Evolutionary conservation across 495 filamentous ascomycete genomes (phyloP).

Genomic region (Viridothelium virens): DNA sequence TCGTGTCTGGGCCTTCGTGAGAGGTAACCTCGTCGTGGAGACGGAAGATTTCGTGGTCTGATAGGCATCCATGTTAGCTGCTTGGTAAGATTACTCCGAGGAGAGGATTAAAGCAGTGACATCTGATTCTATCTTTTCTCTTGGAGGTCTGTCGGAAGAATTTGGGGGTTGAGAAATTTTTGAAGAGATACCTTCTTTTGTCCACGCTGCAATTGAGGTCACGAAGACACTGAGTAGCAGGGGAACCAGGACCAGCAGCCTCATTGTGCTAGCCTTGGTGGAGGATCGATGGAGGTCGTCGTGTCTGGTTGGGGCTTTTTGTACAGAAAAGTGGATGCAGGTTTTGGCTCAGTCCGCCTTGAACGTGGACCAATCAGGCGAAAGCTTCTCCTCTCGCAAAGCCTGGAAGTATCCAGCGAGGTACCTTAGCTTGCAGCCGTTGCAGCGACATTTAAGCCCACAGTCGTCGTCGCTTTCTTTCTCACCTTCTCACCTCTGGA

Average conservation of each 20-base stretch:
- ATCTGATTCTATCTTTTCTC: background rate
- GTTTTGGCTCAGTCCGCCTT: background rate
- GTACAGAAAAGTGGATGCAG: background rate
- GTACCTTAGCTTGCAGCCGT: background rate
- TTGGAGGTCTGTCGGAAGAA: background rate
- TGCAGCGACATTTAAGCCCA: background rate
- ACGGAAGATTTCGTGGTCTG: slow-evolving; percentile 96
- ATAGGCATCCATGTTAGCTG: background rate
- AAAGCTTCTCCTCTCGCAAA: background rate
- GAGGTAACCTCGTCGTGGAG: slow-evolving; percentile 75
- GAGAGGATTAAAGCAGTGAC: background rate
- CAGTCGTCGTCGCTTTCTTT: background rate
- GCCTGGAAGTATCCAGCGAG: background rate
- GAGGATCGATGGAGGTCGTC: background rate
- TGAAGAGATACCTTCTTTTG: slow-evolving; percentile 21
- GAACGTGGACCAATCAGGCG: slow-evolving; percentile 5
- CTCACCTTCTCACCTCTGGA: background rate
- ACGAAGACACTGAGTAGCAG: slow-evolving; percentile 18
- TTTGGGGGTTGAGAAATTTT: background rate
- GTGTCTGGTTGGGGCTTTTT: background rate
- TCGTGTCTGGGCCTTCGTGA: slow-evolving; percentile 68
- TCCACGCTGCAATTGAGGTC: slow-evolving; percentile 21
- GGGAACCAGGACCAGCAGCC: slow-evolving; percentile 15
- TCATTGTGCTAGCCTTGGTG: slow-evolving; percentile 12
- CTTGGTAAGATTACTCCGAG: background rate